A percentile compares a stretch with the other conserved stretches of the same genome.
phyloP scores from a whole-genome alignment of 139 green algal species.

The Micractinium conductrix region DNA sequence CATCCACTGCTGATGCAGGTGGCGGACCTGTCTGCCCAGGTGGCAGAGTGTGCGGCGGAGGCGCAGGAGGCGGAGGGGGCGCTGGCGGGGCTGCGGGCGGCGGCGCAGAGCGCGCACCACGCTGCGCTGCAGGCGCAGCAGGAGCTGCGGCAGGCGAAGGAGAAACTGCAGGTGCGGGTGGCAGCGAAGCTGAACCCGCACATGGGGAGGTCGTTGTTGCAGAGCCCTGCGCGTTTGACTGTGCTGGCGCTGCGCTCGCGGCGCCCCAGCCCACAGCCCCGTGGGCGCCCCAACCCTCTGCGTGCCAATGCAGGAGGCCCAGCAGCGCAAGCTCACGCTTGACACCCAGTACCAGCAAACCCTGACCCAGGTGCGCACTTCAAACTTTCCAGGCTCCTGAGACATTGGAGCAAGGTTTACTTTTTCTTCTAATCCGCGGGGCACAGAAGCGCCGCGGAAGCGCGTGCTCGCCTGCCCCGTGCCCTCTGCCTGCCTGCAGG shows the following conservation, averaged over 20 bases:
- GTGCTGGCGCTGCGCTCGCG: no score
- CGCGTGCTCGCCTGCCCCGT: no score
- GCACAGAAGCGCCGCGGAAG: no score
- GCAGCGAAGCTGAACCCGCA: no score
- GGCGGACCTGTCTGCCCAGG: slow-evolving; percentile 15
- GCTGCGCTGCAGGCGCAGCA: neutral
- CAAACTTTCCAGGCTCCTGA: no score
- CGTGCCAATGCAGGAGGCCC: slow-evolving; percentile 6
- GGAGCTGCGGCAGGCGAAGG: neutral
- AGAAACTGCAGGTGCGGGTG: neutral
- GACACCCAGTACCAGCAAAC: neutral
- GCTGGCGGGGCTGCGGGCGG: neutral
- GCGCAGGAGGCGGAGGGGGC: neutral
- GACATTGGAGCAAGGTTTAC: no score
- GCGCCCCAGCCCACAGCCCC: no score
- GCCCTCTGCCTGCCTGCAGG: no score
- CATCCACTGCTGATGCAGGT: neutral
- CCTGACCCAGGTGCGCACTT: neutral
- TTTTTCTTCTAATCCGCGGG: no score
- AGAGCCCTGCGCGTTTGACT: no score
- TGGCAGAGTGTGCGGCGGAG: slow-evolving; percentile 3
- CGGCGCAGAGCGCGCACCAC: neutral
- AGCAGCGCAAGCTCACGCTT: neutral
- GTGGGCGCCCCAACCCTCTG: no score
- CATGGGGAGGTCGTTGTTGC: no score